Base-by-base conservation (phyloP, 768 basidiomycete genomes). In the Lanmaoa pseudosensibilis region DNA sequence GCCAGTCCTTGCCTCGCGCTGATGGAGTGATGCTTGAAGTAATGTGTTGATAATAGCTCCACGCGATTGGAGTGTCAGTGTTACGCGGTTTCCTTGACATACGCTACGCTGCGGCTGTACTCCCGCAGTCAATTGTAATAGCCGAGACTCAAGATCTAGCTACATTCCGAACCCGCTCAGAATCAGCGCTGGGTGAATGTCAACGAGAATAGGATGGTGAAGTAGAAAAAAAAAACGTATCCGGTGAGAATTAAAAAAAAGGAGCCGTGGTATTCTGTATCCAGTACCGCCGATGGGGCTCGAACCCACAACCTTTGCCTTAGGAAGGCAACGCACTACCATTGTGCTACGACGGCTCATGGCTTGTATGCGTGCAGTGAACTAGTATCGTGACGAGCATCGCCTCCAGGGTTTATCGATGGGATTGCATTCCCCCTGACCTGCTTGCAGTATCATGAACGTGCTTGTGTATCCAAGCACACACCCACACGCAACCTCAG, bases 381-480 rank as follows among this genome's bases (percentile, higher is more conserved):
- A 34, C 6, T 10, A 2, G 34, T 7, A 52, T 13, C 10, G 7
- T 7, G 11, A 47, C 33, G 23, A 21, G n/a, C 4, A 25, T 16
- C 18, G 25, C 6, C 3, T 18, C 41, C 19, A 38, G 39, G 21
- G 7, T 12, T 38, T 6, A 36, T 46, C 27, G 21, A 48, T 46
- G 6, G 6, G 11, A 32, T 3, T 18, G 5, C 11, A 8, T 30
- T 30, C 27, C 27, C 27, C 5, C 12, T 52, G 33, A 21, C 37
- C 16, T 5, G 19, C 37, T 39, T 11, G 16, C 18, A 3, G 5
- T 5, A 5, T 36, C 38, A 90, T 90, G 85, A 83, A 91, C 71
- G 86, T 92, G n/a, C 81, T 91, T 55, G 78, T 90, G 50, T 89
- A 88, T 69, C 71, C 82, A 49, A 87, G 84, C 5, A 79, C 84